Percentiles rank a stretch among this genome's conserved stretches.
phyloP scores from a whole-genome alignment of 768 basidiomycete species.

The Russula vinacea region DNA sequence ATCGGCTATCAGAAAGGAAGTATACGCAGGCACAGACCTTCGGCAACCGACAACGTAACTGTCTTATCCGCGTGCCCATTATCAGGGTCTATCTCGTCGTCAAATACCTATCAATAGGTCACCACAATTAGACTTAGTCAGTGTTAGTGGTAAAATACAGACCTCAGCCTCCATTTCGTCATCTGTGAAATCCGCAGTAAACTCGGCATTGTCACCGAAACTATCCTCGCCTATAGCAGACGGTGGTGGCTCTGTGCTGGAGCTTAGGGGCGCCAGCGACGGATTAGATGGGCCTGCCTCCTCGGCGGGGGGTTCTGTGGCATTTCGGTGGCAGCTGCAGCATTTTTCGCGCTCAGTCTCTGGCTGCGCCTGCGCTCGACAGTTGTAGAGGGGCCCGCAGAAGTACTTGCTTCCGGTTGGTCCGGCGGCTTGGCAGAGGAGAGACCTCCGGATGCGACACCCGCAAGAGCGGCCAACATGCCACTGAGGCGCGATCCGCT shows the following conservation, averaged over 20 bases:
- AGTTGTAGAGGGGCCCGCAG: conserved; percentile 26
- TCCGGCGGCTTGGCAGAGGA: conserved; percentile 26
- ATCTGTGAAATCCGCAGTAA: conserved; percentile 75
- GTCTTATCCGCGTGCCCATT: conserved; percentile 73
- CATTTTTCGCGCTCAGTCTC: conserved; percentile 71
- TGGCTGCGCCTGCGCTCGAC: conserved; percentile 74
- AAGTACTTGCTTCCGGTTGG: conserved; percentile 27
- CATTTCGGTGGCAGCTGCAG: conserved; percentile 29
- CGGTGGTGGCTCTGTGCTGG: conserved; percentile 33
- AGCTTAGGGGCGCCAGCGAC: conserved; percentile 14
- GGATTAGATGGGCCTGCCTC: conserved; percentile 24
- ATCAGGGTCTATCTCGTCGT: conserved; percentile 81
- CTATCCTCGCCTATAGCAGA: conserved; percentile 43
- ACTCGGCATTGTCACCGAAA: conserved; percentile 56
- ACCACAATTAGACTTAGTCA: conserved; percentile 1
- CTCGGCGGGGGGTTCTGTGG: conserved; percentile 25
- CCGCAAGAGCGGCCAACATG: conserved; percentile 86
- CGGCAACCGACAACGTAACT: conserved; percentile 75
- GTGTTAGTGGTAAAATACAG: conserved; percentile 15
- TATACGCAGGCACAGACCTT: conserved; percentile 47
- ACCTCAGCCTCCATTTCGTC: conserved; percentile 82
- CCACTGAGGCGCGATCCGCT: conserved; percentile 68
- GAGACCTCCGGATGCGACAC: conserved; percentile 41
- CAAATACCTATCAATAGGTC: conserved; percentile 55
- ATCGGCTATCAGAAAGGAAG: not conserved